Conservation (phyloP, 108 stramenopile species). For the Thalassiosira profunda region DNA sequence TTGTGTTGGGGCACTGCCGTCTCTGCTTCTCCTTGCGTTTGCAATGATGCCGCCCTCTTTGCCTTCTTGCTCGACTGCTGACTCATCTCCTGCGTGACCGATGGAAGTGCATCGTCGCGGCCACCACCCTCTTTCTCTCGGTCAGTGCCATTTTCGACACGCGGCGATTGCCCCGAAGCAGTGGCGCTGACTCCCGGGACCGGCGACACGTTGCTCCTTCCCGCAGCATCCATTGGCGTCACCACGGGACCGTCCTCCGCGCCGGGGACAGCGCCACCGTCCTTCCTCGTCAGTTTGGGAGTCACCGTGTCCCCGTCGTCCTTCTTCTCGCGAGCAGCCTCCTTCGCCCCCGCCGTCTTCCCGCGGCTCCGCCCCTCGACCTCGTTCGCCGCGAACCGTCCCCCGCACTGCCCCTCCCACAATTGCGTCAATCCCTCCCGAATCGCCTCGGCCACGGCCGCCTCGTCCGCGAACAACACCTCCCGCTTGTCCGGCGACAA, state of each 20-base stretch:
- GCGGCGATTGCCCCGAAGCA: not conserved
- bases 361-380: constrained; percentile 37
- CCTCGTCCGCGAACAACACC: constrained; percentile 87
- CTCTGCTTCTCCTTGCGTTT: not conserved
- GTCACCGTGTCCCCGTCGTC: not conserved
- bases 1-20: not conserved
- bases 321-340: not conserved
- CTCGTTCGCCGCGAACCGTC: constrained; percentile 65
- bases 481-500: constrained; percentile 97
- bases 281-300: too few relatives aligned
- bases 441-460: constrained; percentile 53
- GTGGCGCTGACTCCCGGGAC: not conserved
- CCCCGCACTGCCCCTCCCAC: constrained; percentile 68
- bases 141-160: not conserved
- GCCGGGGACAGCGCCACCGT: too few relatives aligned
- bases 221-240: too few relatives aligned
- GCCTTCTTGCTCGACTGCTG: not conserved
- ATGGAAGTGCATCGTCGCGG: not conserved
- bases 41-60: not conserved
- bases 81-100: not conserved
- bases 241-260: not conserved
- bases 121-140: not conserved
- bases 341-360: not conserved
- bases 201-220: not conserved
- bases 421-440: constrained; percentile 47